These are phyloP conservation scores for Cordyceps fumosorosea DNA, from an alignment of 2,329 filamentous ascomycete genomes.

Conservation along the genomic window DNA sequence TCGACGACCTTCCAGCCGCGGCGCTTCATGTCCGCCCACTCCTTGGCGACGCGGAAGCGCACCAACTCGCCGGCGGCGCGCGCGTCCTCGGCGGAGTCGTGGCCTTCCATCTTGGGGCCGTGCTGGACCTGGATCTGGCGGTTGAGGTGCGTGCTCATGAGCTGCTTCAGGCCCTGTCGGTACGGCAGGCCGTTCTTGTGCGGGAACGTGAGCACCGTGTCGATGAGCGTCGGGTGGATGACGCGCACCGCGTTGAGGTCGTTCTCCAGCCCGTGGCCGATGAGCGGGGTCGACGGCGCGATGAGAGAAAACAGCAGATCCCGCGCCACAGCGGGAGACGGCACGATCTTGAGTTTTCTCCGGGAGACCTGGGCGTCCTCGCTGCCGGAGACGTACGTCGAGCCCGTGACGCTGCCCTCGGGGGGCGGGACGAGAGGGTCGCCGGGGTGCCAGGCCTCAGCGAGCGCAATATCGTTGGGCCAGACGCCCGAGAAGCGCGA, in stretches of 20 bases:
- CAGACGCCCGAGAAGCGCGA: slow-evolving; percentile 85
- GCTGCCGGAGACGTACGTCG: slow-evolving; percentile 14
- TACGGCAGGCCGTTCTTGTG: slow-evolving; percentile 70
- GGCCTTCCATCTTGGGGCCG: slow-evolving; percentile 49
- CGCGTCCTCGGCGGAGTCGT: slow-evolving; percentile 91
- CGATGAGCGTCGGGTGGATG: slow-evolving; percentile 77
- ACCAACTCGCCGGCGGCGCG: slow-evolving; percentile 83
- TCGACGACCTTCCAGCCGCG: slow-evolving; percentile 60
- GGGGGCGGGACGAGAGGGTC: slow-evolving; percentile 20
- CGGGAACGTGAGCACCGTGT: slow-evolving; percentile 79
- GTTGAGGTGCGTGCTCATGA: slow-evolving; percentile 64
- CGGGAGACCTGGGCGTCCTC: slow-evolving; percentile 25
- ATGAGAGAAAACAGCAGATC: slow-evolving; percentile 70
- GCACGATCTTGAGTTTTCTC: slow-evolving; percentile 61
- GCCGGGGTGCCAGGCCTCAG: slow-evolving; percentile 45
- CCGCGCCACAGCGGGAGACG: slow-evolving; percentile 68
- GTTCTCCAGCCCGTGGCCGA: slow-evolving; percentile 93
- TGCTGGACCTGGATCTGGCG: slow-evolving; percentile 71
- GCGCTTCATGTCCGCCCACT: slow-evolving; percentile 61
- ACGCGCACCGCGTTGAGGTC: slow-evolving; percentile 82
- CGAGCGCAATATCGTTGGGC: slow-evolving; percentile 66
- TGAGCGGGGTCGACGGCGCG: slow-evolving; percentile 69
- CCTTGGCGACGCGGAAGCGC: slow-evolving; percentile 58
- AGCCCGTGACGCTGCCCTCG: slow-evolving; percentile 17
- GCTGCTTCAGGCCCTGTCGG: slow-evolving; percentile 67